These are phyloP conservation scores for Penicillium hesseltinei DNA, from an alignment of 2,329 filamentous ascomycete species.

Conservation along the genomic window DNA sequence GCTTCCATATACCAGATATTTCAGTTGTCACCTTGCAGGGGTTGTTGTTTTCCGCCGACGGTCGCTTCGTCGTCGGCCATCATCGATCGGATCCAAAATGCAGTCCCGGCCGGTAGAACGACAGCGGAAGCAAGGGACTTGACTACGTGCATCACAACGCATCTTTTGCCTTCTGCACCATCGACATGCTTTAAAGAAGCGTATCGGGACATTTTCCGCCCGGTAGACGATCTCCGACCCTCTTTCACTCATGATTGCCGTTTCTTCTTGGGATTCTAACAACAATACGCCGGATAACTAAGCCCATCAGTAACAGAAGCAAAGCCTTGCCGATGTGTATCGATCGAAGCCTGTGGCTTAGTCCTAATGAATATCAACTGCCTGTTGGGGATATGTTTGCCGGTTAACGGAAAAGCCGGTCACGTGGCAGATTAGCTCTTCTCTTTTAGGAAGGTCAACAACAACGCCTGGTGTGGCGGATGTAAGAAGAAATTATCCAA, in stretches of 20 bases:
- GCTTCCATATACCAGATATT: neutral
- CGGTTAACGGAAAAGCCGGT: conserved; percentile 7
- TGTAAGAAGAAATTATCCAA: conserved; percentile 21
- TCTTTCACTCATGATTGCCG: conserved; percentile 26
- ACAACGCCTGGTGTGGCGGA: neutral
- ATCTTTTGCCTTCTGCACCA: conserved; percentile 38
- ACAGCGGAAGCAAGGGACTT: conserved; percentile 37
- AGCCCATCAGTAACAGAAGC: neutral
- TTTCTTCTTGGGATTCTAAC: neutral
- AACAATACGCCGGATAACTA: too few species aligned
- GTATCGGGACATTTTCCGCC: conserved; percentile 31
- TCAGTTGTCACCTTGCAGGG: conserved; percentile 24
- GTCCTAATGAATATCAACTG: neutral
- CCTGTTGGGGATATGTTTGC: conserved; percentile 2
- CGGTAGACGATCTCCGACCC: conserved; percentile 30
- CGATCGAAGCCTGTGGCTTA: neutral
- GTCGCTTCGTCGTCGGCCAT: conserved; percentile 25
- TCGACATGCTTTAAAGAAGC: conserved; percentile 38
- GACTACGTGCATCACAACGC: conserved; percentile 37
- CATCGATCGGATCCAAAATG: conserved; percentile 34
- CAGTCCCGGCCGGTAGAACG: conserved; percentile 34
- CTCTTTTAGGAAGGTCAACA: conserved; percentile 5
- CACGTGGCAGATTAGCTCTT: conserved; percentile 9
- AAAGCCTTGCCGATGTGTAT: neutral
- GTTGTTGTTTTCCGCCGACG: conserved; percentile 25